Percentiles rank a stretch among this genome's conserved stretches.
phyloP scores from a whole-genome alignment of 2,329 filamentous ascomycete species.

The Pyricularia sp. region DNA sequence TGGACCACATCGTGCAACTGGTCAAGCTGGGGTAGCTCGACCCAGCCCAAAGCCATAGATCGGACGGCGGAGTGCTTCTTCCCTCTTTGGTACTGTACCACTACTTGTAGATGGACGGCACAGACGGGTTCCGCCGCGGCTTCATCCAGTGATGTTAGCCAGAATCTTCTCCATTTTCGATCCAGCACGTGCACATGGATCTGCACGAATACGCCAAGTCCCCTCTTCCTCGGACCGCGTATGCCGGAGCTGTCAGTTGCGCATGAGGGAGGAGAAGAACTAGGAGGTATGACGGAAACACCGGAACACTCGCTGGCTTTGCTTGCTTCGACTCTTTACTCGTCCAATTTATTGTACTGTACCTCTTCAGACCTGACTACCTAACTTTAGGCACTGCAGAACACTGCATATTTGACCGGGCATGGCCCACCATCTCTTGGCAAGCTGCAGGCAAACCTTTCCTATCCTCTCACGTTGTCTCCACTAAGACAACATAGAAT shows the following conservation, averaged over 20 bases:
- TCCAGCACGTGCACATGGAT: neutral
- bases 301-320: neutral
- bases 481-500: neutral
- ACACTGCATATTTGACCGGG: neutral
- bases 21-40: neutral
- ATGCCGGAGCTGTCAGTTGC: neutral
- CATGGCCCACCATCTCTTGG: neutral
- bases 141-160: neutral
- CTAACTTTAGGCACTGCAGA: neutral
- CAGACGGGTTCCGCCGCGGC: neutral
- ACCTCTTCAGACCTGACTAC: neutral
- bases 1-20: neutral
- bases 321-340: neutral
- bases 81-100: too few relatives aligned
- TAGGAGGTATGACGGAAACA: neutral
- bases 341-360: neutral
- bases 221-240: neutral
- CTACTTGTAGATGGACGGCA: neutral
- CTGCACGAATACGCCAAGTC: neutral
- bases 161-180: neutral
- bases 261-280: neutral
- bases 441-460: neutral
- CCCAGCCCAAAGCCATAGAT: neutral
- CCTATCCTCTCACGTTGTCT: neutral
- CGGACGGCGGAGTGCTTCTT: too few relatives aligned